These are phyloP conservation scores for Aspergillus ibericus DNA, from an alignment of 2,329 filamentous ascomycete species.

Conservation along the genomic window DNA sequence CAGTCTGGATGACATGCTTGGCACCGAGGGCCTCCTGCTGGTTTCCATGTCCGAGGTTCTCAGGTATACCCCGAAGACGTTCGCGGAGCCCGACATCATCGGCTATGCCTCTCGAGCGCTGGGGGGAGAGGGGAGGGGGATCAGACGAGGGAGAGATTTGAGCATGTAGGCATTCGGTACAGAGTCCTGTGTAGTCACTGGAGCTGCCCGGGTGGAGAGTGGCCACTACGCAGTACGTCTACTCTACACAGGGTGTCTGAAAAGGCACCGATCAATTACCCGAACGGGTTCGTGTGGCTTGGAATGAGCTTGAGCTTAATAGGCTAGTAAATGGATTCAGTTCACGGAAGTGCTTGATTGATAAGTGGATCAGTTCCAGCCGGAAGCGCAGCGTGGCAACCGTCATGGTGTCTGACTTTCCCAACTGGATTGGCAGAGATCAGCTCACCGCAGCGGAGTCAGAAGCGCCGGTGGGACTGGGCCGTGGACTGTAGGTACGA, in stretches of 20 bases:
- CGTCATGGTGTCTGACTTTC: background rate
- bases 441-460: background rate
- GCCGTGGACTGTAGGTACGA: too few relatives aligned
- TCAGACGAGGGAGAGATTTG: background rate
- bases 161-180: background rate
- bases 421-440: background rate
- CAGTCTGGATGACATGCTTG: conserved; percentile 47
- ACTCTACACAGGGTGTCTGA: too few relatives aligned
- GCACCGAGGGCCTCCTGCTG: conserved; percentile 46
- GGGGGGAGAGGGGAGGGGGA: background rate
- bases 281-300: background rate
- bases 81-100: conserved; percentile 44
- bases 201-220: background rate
- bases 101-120: conserved; percentile 35
- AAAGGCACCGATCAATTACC: background rate
- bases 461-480: background rate
- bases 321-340: background rate
- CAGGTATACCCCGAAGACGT: conserved; percentile 34
- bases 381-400: background rate
- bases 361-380: background rate
- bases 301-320: background rate
- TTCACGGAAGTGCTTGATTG: background rate
- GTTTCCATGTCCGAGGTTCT: conserved; percentile 39
- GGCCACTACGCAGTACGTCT: background rate
- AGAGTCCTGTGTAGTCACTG: background rate